Conservation (phyloP, 75 land plant genomes). For the Sequoiadendron giganteum region DNA sequence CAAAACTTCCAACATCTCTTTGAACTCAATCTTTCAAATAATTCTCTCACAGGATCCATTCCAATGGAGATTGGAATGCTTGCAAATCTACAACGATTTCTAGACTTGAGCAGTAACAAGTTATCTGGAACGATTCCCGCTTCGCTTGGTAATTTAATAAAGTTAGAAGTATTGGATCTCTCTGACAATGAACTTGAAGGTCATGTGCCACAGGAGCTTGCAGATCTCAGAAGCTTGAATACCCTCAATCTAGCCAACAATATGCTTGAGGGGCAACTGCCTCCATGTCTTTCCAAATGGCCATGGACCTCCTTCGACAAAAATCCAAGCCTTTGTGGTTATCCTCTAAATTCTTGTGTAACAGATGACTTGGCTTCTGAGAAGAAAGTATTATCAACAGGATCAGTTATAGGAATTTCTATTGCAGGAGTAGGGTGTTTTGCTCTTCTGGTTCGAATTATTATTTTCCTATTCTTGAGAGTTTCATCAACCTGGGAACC, state of each 20-base stretch:
- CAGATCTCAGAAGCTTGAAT: constrained; percentile 40
- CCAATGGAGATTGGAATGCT: constrained; percentile 53
- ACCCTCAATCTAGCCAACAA: constrained; percentile 62
- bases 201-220: constrained; percentile 47
- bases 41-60: constrained; percentile 53
- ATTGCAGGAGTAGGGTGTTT: constrained; percentile 18
- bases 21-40: constrained; percentile 49
- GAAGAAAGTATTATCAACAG: constrained; percentile 20
- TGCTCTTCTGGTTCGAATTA: neutral
- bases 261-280: constrained; percentile 49
- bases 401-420: constrained; percentile 35
- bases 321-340: constrained; percentile 47
- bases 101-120: constrained; percentile 53
- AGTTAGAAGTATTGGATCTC: constrained; percentile 72
- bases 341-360: constrained; percentile 35
- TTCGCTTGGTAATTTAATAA: constrained; percentile 42
- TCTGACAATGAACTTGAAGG: constrained; percentile 71
- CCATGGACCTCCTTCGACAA: constrained; percentile 41
- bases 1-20: constrained; percentile 48
- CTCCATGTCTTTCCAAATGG: constrained; percentile 36
- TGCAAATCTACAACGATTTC: constrained; percentile 43
- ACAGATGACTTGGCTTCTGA: neutral
- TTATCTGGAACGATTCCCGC: constrained; percentile 60
- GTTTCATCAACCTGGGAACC: neutral
- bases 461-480: neutral